These are phyloP conservation scores for Fusarium clavum DNA, from an alignment of 2,329 filamentous ascomycete species.

Conservation along the genomic window DNA sequence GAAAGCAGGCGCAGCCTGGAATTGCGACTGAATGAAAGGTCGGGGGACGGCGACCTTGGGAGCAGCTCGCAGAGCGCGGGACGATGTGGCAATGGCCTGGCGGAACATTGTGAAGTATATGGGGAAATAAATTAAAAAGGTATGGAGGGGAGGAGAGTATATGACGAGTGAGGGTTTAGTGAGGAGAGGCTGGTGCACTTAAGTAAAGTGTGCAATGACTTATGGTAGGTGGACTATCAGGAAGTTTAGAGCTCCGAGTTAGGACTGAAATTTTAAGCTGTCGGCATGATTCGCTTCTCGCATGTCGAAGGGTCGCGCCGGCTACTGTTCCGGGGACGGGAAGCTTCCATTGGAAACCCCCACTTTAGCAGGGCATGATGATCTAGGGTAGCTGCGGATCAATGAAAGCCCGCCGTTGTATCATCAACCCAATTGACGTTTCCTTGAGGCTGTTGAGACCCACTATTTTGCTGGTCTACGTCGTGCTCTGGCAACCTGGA, in stretches of 20 bases:
- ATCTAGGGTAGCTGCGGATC: slow-evolving; percentile 42
- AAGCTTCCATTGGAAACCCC: slow-evolving; percentile 33
- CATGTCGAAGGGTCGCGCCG: slow-evolving; percentile 40
- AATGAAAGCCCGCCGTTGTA: slow-evolving; percentile 45
- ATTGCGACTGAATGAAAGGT: slow-evolving; percentile 53
- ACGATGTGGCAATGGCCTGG: slow-evolving; percentile 57
- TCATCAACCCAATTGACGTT: slow-evolving; percentile 27
- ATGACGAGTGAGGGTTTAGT: slow-evolving; percentile 13
- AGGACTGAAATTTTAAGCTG: slow-evolving; percentile 49
- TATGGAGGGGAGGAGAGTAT: slow-evolving; percentile 6
- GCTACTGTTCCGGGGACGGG: slow-evolving; percentile 39
- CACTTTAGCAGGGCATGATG: slow-evolving; percentile 9
- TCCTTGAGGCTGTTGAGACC: slow-evolving; percentile 15
- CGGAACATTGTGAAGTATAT: slow-evolving; percentile 56
- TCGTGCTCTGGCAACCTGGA: slow-evolving; percentile 55
- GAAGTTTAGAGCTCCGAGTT: slow-evolving; percentile 44
- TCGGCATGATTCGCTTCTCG: slow-evolving; percentile 41
- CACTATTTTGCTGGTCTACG: slow-evolving; percentile 46
- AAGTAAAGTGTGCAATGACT: slow-evolving; percentile 35
- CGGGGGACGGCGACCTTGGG: slow-evolving; percentile 52
- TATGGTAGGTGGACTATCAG: slow-evolving; percentile 38
- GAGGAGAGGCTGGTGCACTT: slow-evolving; percentile 26
- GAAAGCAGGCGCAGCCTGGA: slow-evolving; percentile 53
- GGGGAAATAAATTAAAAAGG: slow-evolving; percentile 10
- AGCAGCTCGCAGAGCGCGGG: slow-evolving; percentile 58